Conservation (phyloP, 345 rosid genomes). For the Populus deltoides region DNA sequence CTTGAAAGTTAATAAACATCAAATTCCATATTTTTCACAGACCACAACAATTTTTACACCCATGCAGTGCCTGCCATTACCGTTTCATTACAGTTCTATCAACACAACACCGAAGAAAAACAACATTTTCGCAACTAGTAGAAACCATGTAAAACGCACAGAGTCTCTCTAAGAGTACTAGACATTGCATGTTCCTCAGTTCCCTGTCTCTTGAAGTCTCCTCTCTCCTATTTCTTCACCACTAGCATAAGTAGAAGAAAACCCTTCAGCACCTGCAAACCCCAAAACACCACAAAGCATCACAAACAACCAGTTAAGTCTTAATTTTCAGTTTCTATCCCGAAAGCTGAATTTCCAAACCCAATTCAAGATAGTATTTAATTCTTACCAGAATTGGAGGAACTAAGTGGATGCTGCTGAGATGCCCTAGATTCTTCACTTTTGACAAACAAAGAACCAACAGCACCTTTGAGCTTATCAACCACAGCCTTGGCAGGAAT, state of each 20-base stretch:
- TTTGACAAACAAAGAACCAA: constrained; percentile 56
- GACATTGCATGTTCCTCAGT: neutral
- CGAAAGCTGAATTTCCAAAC: neutral
- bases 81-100: neutral
- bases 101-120: neutral
- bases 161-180: neutral
- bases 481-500: constrained; percentile 37
- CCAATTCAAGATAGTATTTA: too few relatives aligned
- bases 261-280: neutral
- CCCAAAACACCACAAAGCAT: neutral
- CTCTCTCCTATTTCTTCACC: constrained; percentile 6
- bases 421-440: constrained; percentile 20
- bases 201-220: constrained; percentile 9
- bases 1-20: neutral
- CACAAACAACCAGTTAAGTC: neutral
- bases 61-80: neutral
- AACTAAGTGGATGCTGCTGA: neutral
- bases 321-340: neutral
- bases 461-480: constrained; percentile 52
- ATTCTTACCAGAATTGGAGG: neutral
- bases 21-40: neutral
- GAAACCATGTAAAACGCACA: neutral
- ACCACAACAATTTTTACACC: neutral
- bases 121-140: neutral
- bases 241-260: neutral